A percentile compares a stretch with the other conserved stretches of the same genome.
Evolutionary conservation across 345 rosid genomes (phyloP).

Genomic region (Excoecaria cochinchinensis): DNA sequence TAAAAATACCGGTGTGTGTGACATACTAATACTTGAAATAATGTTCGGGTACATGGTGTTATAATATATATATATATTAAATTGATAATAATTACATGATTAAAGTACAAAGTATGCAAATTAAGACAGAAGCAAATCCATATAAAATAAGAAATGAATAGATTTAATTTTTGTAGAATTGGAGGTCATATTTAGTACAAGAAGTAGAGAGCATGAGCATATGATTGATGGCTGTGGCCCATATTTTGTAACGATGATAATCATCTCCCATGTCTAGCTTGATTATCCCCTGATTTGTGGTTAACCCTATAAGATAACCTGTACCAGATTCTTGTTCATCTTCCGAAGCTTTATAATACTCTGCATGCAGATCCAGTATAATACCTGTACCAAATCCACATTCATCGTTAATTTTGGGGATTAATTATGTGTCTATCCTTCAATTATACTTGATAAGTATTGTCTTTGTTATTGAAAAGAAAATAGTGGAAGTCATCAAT

Average conservation of each 20-base stretch:
- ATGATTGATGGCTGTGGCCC: slow-evolving; percentile 69
- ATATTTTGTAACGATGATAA: slow-evolving; percentile 57
- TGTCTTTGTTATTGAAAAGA: neutral
- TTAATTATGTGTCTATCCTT: neutral
- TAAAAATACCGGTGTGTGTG: no score
- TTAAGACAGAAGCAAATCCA: no score
- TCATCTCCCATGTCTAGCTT: slow-evolving; percentile 89
- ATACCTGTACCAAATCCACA: slow-evolving; percentile 41
- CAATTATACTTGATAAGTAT: neutral
- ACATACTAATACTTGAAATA: no score
- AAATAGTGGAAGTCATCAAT: neutral
- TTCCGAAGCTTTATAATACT: slow-evolving; percentile 18
- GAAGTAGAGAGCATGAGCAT: slow-evolving; percentile 71
- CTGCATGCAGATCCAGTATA: slow-evolving; percentile 62
- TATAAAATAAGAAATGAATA: neutral
- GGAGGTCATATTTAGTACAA: slow-evolving; percentile 43
- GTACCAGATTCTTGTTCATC: slow-evolving; percentile 1
- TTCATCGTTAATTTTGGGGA: neutral
- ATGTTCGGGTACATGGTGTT: no score
- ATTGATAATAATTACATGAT: no score
- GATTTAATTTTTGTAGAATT: slow-evolving; percentile 41
- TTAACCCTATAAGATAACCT: slow-evolving; percentile 65
- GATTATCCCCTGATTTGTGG: slow-evolving; percentile 55
- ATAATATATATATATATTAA: no score
- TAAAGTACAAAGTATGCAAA: no score